A percentile compares a stretch with the other conserved stretches of the same genome.
phyloP scores from a whole-genome alignment of 352 stramenopile species.

The Thalassiosira hispida region DNA sequence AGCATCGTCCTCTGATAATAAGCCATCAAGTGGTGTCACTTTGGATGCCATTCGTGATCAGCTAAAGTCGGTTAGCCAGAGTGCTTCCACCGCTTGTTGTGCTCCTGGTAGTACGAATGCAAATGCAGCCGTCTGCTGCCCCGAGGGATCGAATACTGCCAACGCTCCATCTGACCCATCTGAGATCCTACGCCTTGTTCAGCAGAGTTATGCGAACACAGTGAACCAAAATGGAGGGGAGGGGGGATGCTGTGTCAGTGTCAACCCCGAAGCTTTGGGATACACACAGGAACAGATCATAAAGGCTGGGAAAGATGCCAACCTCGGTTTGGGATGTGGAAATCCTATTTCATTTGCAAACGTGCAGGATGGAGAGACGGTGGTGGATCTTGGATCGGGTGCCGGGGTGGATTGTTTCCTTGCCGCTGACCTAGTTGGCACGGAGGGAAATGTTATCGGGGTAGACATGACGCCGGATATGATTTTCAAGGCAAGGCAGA shows the following conservation, averaged over 20 bases:
- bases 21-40: neutral
- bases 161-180: conserved; percentile 33
- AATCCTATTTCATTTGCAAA: conserved; percentile 61
- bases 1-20: neutral
- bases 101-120: neutral
- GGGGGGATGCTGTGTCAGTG: conserved; percentile 47
- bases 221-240: conserved; percentile 34
- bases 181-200: conserved; percentile 44
- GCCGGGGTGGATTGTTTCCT: conserved; percentile 87
- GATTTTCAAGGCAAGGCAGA: conserved; percentile 79
- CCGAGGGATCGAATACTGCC: conserved; percentile 13
- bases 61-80: conserved; percentile 9
- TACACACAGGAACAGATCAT: conserved; percentile 53
- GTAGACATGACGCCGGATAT: conserved; percentile 90
- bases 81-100: conserved; percentile 3
- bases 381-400: conserved; percentile 88
- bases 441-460: conserved; percentile 81
- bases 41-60: conserved; percentile 26
- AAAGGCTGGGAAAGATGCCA: conserved; percentile 41
- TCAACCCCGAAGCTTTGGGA: conserved; percentile 32
- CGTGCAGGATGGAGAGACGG: conserved; percentile 58
- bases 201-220: conserved; percentile 54
- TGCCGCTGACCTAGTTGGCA: conserved; percentile 80
- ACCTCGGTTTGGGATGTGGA: conserved; percentile 70
- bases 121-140: conserved; percentile 26